phyloP scores from a whole-genome alignment of 2,329 filamentous ascomycete genomes.

The Cladosporium sp. region DNA sequence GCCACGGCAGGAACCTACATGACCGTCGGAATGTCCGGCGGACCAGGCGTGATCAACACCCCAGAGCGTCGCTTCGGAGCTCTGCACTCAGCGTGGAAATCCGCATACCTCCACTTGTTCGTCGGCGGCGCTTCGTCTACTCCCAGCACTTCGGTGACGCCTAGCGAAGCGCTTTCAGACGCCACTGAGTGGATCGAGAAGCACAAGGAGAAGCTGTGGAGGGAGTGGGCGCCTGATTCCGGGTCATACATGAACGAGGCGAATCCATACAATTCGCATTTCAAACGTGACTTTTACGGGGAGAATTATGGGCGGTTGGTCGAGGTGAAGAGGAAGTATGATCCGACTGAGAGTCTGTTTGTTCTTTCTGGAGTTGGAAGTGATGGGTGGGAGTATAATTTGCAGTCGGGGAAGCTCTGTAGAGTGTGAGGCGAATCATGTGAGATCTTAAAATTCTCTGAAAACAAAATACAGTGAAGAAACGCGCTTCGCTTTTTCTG shows the following conservation, averaged over 20 bases:
- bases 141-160: conserved; percentile 6
- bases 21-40: conserved; percentile 27
- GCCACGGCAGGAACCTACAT: conserved; percentile 22
- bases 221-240: conserved; percentile 39
- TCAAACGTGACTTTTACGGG: conserved; percentile 28
- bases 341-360: conserved; percentile 27
- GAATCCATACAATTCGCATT: conserved; percentile 29
- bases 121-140: conserved; percentile 21
- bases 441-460: no score
- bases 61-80: conserved; percentile 25
- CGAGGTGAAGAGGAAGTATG: conserved; percentile 29
- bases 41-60: conserved; percentile 26
- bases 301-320: conserved; percentile 28
- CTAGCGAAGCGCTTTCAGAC: conserved; percentile 14
- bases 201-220: conserved; percentile 23
- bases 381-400: conserved; percentile 17
- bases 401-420: conserved; percentile 24
- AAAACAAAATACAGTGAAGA: neutral
- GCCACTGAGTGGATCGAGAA: conserved; percentile 20
- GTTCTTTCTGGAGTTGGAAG: conserved; percentile 9
- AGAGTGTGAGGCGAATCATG: no score
- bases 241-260: conserved; percentile 47
- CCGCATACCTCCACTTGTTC: conserved; percentile 31
- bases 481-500: neutral
- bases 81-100: conserved; percentile 33